A percentile compares a stretch with the other conserved stretches of the same genome.
Conservation (phyloP, 108 stramenopile species). For the Discostella pseudostelligera region DNA sequence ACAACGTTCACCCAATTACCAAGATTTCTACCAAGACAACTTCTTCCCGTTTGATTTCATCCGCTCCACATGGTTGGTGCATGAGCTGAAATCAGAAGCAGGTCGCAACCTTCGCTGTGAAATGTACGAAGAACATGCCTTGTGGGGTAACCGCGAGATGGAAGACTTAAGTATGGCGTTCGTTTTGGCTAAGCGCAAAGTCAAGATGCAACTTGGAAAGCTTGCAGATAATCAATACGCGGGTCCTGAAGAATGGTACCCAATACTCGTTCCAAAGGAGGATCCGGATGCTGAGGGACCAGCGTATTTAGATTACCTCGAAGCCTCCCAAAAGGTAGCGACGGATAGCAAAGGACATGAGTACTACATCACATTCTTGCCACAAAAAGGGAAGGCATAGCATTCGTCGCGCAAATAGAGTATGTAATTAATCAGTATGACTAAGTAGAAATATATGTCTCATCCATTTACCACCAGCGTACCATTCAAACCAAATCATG, state of each 20-base stretch:
- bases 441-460: too few relatives aligned
- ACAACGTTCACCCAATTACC: conserved; percentile 41
- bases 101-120: conserved; percentile 63
- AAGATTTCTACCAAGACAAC: conserved; percentile 35
- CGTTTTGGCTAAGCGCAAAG: conserved; percentile 49
- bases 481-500: too few relatives aligned
- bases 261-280: conserved; percentile 34
- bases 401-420: too few relatives aligned
- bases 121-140: conserved; percentile 75
- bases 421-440: too few relatives aligned
- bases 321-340: conserved; percentile 27
- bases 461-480: too few relatives aligned
- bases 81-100: conserved; percentile 48
- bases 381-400: conserved; percentile 13
- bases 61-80: conserved; percentile 49
- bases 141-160: conserved; percentile 61
- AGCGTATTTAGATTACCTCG: conserved; percentile 37
- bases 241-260: conserved; percentile 48
- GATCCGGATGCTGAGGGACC: conserved; percentile 34
- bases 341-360: conserved; percentile 32
- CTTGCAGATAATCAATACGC: conserved; percentile 34
- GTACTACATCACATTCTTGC: conserved; percentile 37
- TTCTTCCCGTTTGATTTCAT: conserved; percentile 54
- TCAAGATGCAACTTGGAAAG: conserved; percentile 35
- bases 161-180: conserved; percentile 68